A percentile compares a stretch with the other conserved stretches of the same genome.
phyloP scores from a whole-genome alignment of 768 basidiomycete species.

The Kwoniella dendrophila region DNA sequence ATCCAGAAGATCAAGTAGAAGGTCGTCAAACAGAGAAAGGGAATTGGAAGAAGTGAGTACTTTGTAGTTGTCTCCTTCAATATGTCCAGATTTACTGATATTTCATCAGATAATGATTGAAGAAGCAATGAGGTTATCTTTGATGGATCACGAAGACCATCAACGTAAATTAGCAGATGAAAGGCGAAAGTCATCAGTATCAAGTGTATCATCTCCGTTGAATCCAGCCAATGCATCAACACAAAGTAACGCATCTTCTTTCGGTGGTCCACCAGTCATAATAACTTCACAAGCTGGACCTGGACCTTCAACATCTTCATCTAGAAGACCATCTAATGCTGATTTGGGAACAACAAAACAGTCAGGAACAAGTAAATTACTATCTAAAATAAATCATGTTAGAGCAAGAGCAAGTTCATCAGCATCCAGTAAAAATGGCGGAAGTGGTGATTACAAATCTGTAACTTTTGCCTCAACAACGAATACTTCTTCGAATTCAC shows the following conservation, averaged over 20 bases:
- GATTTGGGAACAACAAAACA: slow-evolving; percentile 13
- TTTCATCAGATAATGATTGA: slow-evolving; percentile 83
- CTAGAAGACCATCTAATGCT: slow-evolving; percentile 11
- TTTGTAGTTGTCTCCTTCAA: neutral
- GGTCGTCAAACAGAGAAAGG: slow-evolving; percentile 75
- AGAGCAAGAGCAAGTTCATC: slow-evolving; percentile 23
- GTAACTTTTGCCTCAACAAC: slow-evolving; percentile 14
- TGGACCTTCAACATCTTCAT: slow-evolving; percentile 10
- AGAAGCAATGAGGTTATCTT: slow-evolving; percentile 96
- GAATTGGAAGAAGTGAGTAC: slow-evolving; percentile 86
- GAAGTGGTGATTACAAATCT: slow-evolving; percentile 16
- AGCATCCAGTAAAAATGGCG: slow-evolving; percentile 8
- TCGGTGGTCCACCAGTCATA: neutral
- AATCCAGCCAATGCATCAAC: slow-evolving; percentile 13
- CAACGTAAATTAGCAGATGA: slow-evolving; percentile 63
- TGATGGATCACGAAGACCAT: slow-evolving; percentile 92
- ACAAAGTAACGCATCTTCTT: neutral
- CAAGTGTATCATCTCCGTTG: slow-evolving; percentile 10
- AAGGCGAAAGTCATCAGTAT: slow-evolving; percentile 9
- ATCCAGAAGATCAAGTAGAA: slow-evolving; percentile 55
- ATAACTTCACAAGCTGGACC: slow-evolving; percentile 5
- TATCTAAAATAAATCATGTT: slow-evolving; percentile 31
- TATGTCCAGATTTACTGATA: neutral
- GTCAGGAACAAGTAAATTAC: slow-evolving; percentile 27
- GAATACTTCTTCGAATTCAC: slow-evolving; percentile 4